Evolutionary conservation across 352 stramenopile species (phyloP).

Genomic region (Halophytophthora polymorphica): DNA sequence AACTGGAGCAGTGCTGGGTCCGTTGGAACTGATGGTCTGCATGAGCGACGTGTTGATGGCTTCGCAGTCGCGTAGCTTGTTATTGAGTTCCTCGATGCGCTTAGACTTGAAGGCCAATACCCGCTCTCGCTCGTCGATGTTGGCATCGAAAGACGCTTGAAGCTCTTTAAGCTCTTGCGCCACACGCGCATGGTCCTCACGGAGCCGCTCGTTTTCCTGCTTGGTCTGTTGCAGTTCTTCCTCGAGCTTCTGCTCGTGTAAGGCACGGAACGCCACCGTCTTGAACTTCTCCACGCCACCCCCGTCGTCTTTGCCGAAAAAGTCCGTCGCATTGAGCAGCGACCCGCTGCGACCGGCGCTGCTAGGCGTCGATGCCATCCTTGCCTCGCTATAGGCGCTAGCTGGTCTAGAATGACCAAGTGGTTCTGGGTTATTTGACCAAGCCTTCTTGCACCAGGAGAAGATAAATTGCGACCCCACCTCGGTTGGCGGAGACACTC

Average conservation of each 20-base stretch:
- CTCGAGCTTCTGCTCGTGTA: constrained; percentile 67
- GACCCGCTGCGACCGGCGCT: neutral
- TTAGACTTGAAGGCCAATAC: constrained; percentile 68
- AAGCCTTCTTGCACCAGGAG: no score
- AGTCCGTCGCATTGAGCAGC: constrained; percentile 37
- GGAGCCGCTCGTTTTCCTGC: constrained; percentile 37
- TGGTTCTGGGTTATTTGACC: no score
- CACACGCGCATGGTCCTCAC: constrained; percentile 31
- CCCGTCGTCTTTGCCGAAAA: constrained; percentile 49
- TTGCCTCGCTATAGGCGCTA: constrained; percentile 6
- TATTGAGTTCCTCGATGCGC: constrained; percentile 54
- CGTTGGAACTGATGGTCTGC: constrained; percentile 38
- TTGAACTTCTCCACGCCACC: constrained; percentile 65
- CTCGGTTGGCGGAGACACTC: no score
- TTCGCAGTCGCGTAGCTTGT: constrained; percentile 47
- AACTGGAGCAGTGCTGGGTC: neutral
- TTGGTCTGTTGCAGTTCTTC: constrained; percentile 49
- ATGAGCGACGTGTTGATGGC: constrained; percentile 48
- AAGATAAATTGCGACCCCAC: no score
- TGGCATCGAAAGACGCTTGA: constrained; percentile 36
- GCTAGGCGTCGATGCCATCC: constrained; percentile 1
- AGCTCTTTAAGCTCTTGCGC: constrained; percentile 36
- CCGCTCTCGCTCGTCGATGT: constrained; percentile 68
- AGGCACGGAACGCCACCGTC: constrained; percentile 50
- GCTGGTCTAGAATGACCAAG: no score